phyloP scores from a whole-genome alignment of 2,329 filamentous ascomycete species.

The Blumeriella jaapii region DNA sequence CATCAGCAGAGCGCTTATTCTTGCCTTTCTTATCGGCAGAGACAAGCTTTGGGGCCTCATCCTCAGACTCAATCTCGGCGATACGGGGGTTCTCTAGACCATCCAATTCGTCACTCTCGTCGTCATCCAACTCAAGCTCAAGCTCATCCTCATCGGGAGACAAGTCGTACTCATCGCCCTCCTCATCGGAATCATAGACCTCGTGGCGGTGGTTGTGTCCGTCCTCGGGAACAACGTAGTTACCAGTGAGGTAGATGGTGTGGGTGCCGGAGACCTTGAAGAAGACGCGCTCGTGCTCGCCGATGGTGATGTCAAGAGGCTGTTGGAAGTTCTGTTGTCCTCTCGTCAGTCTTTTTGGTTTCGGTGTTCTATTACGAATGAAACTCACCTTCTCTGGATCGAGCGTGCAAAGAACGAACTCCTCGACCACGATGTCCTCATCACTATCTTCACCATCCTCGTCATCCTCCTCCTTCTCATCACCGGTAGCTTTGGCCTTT shows the following conservation, averaged over 20 bases:
- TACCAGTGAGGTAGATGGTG: slow-evolving; percentile 85
- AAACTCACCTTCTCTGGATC: slow-evolving; percentile 75
- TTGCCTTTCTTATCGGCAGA: slow-evolving; percentile 51
- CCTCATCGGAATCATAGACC: slow-evolving; percentile 47
- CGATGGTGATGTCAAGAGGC: slow-evolving; percentile 82
- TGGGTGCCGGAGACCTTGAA: slow-evolving; percentile 88
- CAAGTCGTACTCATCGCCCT: slow-evolving; percentile 68
- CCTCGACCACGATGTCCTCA: slow-evolving; percentile 60
- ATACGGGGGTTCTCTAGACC: slow-evolving; percentile 69
- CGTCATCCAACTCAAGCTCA: slow-evolving; percentile 39
- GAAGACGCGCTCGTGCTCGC: slow-evolving; percentile 79
- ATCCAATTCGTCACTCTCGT: slow-evolving; percentile 67
- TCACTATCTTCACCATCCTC: slow-evolving; percentile 50
- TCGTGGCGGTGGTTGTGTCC: slow-evolving; percentile 44
- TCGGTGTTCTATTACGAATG: slow-evolving; percentile 23
- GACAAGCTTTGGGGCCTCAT: slow-evolving; percentile 56
- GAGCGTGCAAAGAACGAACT: slow-evolving; percentile 91
- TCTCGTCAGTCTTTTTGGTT: slow-evolving; percentile 22
- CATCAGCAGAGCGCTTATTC: slow-evolving; percentile 85
- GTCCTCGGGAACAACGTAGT: slow-evolving; percentile 72
- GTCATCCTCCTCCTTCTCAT: slow-evolving; percentile 35
- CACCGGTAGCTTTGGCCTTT: slow-evolving; percentile 52
- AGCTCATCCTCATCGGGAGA: slow-evolving; percentile 72
- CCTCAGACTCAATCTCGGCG: slow-evolving; percentile 70
- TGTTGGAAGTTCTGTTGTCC: slow-evolving; percentile 76